Percentiles rank a stretch among this genome's conserved stretches.
Conservation (phyloP, 148 eudicot species). For the Silene latifolia region DNA sequence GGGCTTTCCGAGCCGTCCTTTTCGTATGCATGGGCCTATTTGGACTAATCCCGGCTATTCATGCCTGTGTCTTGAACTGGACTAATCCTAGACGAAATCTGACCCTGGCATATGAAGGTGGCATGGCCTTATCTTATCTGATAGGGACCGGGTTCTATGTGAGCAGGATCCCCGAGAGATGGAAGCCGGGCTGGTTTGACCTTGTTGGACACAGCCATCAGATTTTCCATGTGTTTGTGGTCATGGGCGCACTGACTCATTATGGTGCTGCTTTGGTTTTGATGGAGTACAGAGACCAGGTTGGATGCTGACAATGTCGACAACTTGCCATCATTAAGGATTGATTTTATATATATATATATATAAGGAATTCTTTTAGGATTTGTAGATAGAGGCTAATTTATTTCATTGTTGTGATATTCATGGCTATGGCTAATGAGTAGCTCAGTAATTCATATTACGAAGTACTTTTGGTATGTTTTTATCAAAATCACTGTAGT, state of each 20-base stretch:
- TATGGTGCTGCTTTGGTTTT: slow-evolving; percentile 74
- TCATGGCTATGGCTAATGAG: too few species aligned
- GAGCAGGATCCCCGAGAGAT: slow-evolving; percentile 74
- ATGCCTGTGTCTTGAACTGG: slow-evolving; percentile 64
- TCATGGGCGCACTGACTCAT: slow-evolving; percentile 83
- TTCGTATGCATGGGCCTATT: slow-evolving; percentile 75
- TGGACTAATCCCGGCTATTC: slow-evolving; percentile 69
- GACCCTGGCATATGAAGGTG: slow-evolving; percentile 59
- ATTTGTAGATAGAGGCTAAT: too few species aligned
- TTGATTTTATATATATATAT: too few species aligned
- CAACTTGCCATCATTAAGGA: not conserved
- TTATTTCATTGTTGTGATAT: too few species aligned
- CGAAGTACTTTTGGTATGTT: too few species aligned
- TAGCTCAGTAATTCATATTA: too few species aligned
- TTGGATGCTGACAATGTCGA: slow-evolving; percentile 37
- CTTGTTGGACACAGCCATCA: slow-evolving; percentile 92
- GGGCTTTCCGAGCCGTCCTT: slow-evolving; percentile 57
- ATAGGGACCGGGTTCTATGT: slow-evolving; percentile 73
- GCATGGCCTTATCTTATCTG: slow-evolving; percentile 71
- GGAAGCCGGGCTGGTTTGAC: slow-evolving; percentile 86
- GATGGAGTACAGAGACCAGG: slow-evolving; percentile 44
- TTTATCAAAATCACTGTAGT: too few species aligned
- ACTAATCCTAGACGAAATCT: slow-evolving; percentile 50
- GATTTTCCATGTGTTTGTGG: slow-evolving; percentile 82
- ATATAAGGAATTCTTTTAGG: too few species aligned